Evolutionary conservation across 306 rosid species (phyloP).

Genomic region (Dalbergia cultrata): DNA sequence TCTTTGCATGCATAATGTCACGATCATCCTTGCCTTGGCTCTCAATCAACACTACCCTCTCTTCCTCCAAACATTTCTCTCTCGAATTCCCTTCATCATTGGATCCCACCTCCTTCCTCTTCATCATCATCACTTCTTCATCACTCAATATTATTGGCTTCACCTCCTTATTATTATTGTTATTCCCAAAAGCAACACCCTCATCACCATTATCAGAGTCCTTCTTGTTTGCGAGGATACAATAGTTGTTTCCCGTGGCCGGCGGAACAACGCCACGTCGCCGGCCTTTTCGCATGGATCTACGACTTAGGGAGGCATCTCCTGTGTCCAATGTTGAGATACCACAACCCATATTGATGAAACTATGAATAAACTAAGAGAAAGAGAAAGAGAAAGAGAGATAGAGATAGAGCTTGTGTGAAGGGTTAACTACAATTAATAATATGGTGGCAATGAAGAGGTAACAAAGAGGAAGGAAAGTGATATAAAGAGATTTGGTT

Average conservation of each 20-base stretch:
- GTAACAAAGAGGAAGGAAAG: not conserved
- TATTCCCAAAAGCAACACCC: too few relatives aligned
- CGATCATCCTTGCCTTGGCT: not conserved
- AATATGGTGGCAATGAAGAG: not conserved
- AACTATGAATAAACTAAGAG: not conserved
- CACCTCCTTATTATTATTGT: not conserved
- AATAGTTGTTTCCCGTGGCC: not conserved
- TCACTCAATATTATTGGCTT: not conserved
- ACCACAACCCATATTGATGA: constrained; percentile 72
- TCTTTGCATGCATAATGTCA: not conserved
- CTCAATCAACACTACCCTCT: not conserved
- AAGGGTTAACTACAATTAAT: not conserved
- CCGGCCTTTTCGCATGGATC: not conserved
- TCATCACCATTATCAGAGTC: not conserved
- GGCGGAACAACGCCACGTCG: not conserved
- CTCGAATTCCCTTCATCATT: constrained; percentile 15
- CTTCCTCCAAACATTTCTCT: constrained; percentile 18
- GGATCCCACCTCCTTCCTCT: not conserved
- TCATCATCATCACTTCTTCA: not conserved
- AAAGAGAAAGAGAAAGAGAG: too few relatives aligned
- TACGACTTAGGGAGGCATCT: not conserved
- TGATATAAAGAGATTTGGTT: not conserved
- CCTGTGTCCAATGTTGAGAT: constrained; percentile 48
- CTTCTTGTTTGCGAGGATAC: not conserved
- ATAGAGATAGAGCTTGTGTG: not conserved